A percentile compares a stretch with the other conserved stretches of the same genome.
Evolutionary conservation across 2,329 filamentous ascomycete genomes (phyloP).

Genomic region (Cytospora leucostoma): DNA sequence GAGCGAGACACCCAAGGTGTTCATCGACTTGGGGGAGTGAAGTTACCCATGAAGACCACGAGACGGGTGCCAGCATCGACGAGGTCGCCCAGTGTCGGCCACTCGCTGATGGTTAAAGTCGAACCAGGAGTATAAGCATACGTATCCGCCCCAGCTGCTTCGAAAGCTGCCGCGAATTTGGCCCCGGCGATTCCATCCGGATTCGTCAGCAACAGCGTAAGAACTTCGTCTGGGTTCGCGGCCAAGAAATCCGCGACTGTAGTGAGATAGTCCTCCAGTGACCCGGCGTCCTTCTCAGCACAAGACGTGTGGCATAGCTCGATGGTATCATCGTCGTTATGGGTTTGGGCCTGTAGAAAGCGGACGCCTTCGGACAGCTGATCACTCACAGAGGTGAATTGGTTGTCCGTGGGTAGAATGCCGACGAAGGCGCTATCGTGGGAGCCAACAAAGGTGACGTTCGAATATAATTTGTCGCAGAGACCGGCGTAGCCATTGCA

Average conservation of each 20-base stretch:
- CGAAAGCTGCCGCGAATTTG: conserved; percentile 57
- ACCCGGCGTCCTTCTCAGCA: conserved; percentile 58
- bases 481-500: conserved; percentile 62
- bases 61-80: conserved; percentile 64
- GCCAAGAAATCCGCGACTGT: conserved; percentile 63
- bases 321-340: conserved; percentile 52
- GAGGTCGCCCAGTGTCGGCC: conserved; percentile 71
- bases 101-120: conserved; percentile 46
- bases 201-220: conserved; percentile 66
- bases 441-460: conserved; percentile 61
- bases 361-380: conserved; percentile 65
- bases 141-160: conserved; percentile 55
- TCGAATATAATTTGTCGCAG: conserved; percentile 59
- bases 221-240: conserved; percentile 59
- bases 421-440: conserved; percentile 69
- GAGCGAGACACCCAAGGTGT: not conserved
- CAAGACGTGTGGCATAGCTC: conserved; percentile 69
- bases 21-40: not conserved
- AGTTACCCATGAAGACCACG: conserved; percentile 68
- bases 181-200: conserved; percentile 56
- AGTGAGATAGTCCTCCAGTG: conserved; percentile 55
- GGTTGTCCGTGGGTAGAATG: conserved; percentile 55
- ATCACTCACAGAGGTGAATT: conserved; percentile 57
- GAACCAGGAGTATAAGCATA: conserved; percentile 57
- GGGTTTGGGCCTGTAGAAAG: conserved; percentile 66